phyloP scores from a whole-genome alignment of 192 early-diverging fungal species.

The Coemansia sp. region DNA sequence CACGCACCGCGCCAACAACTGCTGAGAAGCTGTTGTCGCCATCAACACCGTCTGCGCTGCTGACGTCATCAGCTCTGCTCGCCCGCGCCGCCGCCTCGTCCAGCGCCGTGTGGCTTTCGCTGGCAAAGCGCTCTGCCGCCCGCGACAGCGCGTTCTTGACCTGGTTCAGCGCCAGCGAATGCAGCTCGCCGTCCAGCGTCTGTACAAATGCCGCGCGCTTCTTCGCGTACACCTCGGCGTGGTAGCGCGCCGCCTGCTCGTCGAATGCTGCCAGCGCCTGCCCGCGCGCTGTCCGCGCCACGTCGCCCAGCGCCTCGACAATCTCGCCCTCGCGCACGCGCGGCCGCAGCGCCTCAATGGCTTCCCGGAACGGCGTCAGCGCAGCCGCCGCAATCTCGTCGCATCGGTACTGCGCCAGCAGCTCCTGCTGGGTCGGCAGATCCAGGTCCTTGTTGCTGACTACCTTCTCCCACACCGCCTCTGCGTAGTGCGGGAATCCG shows the following conservation, averaged over 20 bases:
- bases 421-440: constrained; percentile 96
- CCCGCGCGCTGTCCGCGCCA: constrained; percentile 57
- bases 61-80: too few relatives aligned
- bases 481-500: constrained; percentile 90
- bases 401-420: constrained; percentile 97
- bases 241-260: constrained; percentile 86
- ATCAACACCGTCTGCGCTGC: neutral
- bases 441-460: constrained; percentile 93
- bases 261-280: constrained; percentile 77
- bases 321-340: constrained; percentile 79
- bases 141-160: constrained; percentile 82
- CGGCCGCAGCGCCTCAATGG: constrained; percentile 61
- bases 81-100: constrained; percentile 36
- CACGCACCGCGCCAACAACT: constrained; percentile 26
- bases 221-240: constrained; percentile 80
- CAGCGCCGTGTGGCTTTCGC: constrained; percentile 39
- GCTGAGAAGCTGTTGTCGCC: constrained; percentile 60
- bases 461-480: constrained; percentile 95
- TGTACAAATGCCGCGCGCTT: constrained; percentile 81
- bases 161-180: constrained; percentile 81
- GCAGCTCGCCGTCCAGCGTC: constrained; percentile 73
- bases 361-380: constrained; percentile 66
- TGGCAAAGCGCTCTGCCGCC: constrained; percentile 67
- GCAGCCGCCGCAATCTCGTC: constrained; percentile 88
- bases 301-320: constrained; percentile 69